Conservation (phyloP, 2,329 filamentous ascomycete genomes). For the Diaporthe humulicola region DNA sequence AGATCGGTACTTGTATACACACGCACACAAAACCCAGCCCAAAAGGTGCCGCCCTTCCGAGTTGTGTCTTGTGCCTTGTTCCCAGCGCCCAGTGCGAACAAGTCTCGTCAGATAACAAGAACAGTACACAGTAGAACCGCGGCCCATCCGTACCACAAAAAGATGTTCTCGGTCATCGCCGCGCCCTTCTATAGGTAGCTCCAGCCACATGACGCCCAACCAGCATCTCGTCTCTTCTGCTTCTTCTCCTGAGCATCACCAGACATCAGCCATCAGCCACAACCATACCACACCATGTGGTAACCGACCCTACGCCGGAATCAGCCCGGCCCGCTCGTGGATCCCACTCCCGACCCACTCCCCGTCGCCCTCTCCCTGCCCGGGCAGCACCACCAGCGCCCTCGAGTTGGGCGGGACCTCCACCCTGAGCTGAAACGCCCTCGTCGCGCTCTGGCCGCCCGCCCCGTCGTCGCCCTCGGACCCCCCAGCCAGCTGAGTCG, state of each 20-base stretch:
- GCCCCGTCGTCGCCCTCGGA: neutral
- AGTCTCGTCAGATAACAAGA: neutral
- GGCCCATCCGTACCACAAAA: constrained; percentile 19
- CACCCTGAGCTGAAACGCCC: constrained; percentile 27
- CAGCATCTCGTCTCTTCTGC: neutral
- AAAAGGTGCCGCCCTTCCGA: constrained; percentile 5
- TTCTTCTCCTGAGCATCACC: constrained; percentile 5
- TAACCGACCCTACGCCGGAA: neutral
- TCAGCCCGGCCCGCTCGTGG: constrained; percentile 21
- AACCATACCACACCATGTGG: neutral
- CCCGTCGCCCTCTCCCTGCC: constrained; percentile 29
- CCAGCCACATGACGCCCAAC: constrained; percentile 10
- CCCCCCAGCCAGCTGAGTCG: neutral
- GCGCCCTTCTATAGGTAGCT: neutral
- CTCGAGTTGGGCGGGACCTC: constrained; percentile 36
- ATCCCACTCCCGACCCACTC: constrained; percentile 35
- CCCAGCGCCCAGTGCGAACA: constrained; percentile 13
- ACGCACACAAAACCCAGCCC: neutral
- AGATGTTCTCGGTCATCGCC: constrained; percentile 23
- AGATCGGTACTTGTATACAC: neutral
- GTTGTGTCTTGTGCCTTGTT: neutral
- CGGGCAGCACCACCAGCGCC: constrained; percentile 37
- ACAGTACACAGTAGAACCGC: neutral
- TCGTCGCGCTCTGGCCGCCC: neutral
- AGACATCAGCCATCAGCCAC: neutral